Conservation (phyloP, 768 basidiomycete species). For the Calocera cornea region DNA sequence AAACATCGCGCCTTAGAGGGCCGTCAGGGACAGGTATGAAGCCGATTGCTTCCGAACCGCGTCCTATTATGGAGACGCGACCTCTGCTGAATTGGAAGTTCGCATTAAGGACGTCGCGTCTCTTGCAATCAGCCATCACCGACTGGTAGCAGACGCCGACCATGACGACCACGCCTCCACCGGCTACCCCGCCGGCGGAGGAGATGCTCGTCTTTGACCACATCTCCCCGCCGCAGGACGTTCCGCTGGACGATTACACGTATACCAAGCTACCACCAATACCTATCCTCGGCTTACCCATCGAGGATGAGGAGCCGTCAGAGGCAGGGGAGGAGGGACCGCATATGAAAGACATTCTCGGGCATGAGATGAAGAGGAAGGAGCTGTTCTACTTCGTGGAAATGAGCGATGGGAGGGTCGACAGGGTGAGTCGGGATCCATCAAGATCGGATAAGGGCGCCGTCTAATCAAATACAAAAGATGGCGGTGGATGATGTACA, state of each 20-base stretch:
- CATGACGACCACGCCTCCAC: no score
- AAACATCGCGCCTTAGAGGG: no score
- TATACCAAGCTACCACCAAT: background rate
- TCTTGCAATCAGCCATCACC: no score
- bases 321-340: background rate
- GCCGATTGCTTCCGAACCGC: no score
- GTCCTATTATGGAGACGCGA: no score
- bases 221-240: background rate
- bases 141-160: no score
- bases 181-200: no score
- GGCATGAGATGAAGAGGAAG: background rate
- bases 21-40: no score
- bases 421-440: background rate
- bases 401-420: background rate
- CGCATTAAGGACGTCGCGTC: no score
- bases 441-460: background rate
- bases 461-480: background rate
- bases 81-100: no score
- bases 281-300: background rate
- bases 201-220: background rate
- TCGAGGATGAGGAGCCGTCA: background rate
- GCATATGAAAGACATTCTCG: background rate
- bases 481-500: background rate
- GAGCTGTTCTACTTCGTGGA: background rate
- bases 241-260: background rate